Conservation (phyloP, 139 green algal species). For the Pleodorina starrii region DNA sequence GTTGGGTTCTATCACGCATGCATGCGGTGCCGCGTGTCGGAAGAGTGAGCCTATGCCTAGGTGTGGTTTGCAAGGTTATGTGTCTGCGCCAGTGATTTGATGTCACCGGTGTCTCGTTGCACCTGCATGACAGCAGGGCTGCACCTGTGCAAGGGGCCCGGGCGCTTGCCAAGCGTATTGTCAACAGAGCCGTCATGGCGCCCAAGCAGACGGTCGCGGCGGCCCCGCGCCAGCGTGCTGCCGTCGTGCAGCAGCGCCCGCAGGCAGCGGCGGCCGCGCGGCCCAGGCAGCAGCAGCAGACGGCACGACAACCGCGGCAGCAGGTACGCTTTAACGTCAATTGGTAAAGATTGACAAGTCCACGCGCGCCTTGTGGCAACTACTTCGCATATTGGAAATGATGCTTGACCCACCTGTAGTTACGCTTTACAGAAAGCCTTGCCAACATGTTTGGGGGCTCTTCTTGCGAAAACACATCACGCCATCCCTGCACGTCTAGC, state of each 20-base stretch:
- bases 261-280: not conserved
- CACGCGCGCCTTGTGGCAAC: not conserved
- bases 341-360: no score
- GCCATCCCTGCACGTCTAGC: no score
- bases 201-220: not conserved
- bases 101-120: not conserved
- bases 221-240: not conserved
- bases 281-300: not conserved
- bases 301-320: slow-evolving; percentile 26
- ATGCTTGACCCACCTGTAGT: not conserved
- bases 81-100: not conserved
- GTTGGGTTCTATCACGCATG: no score
- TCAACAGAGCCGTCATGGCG: slow-evolving; percentile 38
- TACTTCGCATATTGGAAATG: not conserved
- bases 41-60: not conserved
- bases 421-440: no score
- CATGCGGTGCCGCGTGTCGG: no score
- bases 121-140: not conserved
- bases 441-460: no score
- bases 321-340: not conserved
- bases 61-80: no score
- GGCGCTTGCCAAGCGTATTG: slow-evolving; percentile 30
- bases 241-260: not conserved
- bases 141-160: not conserved
- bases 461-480: no score